Evolutionary conservation across 768 basidiomycete species (phyloP).

Genomic region (Naganishia friedmannii): DNA sequence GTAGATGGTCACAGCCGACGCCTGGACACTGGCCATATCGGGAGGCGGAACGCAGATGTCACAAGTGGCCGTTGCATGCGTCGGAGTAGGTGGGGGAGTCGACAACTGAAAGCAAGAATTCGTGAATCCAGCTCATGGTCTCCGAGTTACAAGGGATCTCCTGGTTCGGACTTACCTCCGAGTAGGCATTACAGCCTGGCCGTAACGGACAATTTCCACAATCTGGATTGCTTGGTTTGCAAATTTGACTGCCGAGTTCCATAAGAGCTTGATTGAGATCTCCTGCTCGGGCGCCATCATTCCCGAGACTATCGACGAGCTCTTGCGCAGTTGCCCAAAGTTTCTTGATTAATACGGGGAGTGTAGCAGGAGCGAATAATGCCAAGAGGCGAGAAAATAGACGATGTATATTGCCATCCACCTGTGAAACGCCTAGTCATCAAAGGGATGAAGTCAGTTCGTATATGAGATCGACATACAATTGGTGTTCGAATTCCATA

Average conservation of each 20-base stretch:
- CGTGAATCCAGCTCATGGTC: not conserved
- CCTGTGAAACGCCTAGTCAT: constrained; percentile 54
- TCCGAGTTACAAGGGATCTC: too few relatives aligned
- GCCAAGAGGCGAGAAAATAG: constrained; percentile 79
- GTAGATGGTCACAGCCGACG: constrained; percentile 64
- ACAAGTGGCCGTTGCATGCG: constrained; percentile 30
- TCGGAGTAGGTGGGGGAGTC: constrained; percentile 14
- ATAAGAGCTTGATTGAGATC: constrained; percentile 84
- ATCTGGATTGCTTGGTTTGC: constrained; percentile 75
- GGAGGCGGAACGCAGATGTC: constrained; percentile 37
- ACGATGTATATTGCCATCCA: constrained; percentile 87
- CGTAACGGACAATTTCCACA: constrained; percentile 72
- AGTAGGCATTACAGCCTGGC: constrained; percentile 67
- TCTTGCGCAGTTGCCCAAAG: constrained; percentile 76
- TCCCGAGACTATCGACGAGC: constrained; percentile 60
- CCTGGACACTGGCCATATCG: constrained; percentile 22
- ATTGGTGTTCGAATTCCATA: constrained; percentile 79
- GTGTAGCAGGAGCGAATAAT: constrained; percentile 75
- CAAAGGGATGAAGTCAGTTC: not conserved
- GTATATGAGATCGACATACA: constrained; percentile 57
- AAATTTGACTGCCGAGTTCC: constrained; percentile 89
- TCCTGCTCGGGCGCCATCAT: constrained; percentile 57
- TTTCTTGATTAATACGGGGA: constrained; percentile 70
- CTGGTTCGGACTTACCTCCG: constrained; percentile 44
- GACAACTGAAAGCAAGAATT: not conserved